Evolutionary conservation across 2,329 filamentous ascomycete genomes (phyloP), one percentile per base, ranked within the genome.

Genomic region (Amauroascus niger): DNA sequence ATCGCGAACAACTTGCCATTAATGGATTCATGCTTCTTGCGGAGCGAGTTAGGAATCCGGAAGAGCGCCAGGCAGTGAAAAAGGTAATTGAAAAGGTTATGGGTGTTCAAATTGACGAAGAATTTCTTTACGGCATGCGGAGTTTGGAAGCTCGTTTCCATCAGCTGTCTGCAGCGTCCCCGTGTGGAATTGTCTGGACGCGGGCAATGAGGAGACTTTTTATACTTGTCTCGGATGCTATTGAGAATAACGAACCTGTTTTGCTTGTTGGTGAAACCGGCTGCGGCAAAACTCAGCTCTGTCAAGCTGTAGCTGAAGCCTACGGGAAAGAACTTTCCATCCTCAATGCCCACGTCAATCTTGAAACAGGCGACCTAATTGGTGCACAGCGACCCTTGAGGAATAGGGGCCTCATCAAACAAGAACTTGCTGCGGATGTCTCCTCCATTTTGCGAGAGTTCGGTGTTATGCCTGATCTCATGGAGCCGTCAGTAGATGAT

Each of bases 291-390:
- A 99, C 93, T 0, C 96, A 91, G 1, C 87, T 98, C 6, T 94
- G 88, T 61, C 93, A 99, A 67, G 79, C 95, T 65, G 78, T 97
- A 51, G 89, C 93, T 2, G 86, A 95, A 63, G 85, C 87, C 3
- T 78, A 88, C 58, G 75, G 77, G 14, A 88, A 85, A 62, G 76
- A 87, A 58, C 74, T 99, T 37, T 83, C 90, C 60, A 93, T 91
- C 61, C 85, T 98, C 64, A 99, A 98, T 65, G 93, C 94, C 2
- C 94, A 99, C 69, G 91, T 97, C 61, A 99, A 98, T 60, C 90
- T 93, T 0, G 94, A 99, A 68, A 97, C 94, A 0, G 91, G 93
- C 14, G 93, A 99, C 68, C 76, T 99, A 9, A 97, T 99, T 60
- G 93, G 93, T 59, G 93, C 93, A 2, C 93, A 98, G 68, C 77